Percentiles rank a stretch among this genome's conserved stretches.
Conservation (phyloP, 768 basidiomycete species). For the Phylloporus scabripes region DNA sequence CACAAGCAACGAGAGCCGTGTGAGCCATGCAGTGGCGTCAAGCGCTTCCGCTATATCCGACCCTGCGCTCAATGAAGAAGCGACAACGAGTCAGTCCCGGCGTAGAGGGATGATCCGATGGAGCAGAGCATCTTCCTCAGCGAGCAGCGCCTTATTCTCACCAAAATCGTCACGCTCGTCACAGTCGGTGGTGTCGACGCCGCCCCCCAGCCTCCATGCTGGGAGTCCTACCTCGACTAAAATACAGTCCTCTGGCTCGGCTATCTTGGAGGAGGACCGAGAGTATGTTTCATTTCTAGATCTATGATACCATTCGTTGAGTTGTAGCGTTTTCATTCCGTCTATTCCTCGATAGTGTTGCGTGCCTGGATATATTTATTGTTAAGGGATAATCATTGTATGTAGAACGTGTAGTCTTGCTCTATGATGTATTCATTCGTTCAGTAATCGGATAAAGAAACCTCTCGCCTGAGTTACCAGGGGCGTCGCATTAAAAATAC, state of each 20-base stretch:
- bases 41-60: slow-evolving; percentile 1
- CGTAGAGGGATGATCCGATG: not conserved
- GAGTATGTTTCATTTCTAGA: slow-evolving; percentile 28
- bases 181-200: not conserved
- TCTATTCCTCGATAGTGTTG: not conserved
- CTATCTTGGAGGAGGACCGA: slow-evolving; percentile 9
- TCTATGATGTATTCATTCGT: not conserved
- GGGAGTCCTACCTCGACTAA: not conserved
- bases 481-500: not conserved
- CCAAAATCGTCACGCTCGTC: not conserved
- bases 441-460: not conserved
- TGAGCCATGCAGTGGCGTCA: slow-evolving; percentile 2
- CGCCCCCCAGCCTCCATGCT: not conserved
- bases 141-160: not conserved
- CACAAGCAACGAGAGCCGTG: not conserved
- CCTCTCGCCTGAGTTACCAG: not conserved
- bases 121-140: not conserved
- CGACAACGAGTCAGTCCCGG: not conserved
- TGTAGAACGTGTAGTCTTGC: not conserved
- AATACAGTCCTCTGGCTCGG: not conserved
- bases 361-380: not conserved
- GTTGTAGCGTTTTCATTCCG: not conserved
- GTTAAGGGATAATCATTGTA: not conserved
- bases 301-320: not conserved
- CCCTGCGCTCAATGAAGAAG: not conserved